Evolutionary conservation across 2,329 filamentous ascomycete species (phyloP), one percentile per base, ranked within the genome.

Genomic region (Aspergillus jensenii): DNA sequence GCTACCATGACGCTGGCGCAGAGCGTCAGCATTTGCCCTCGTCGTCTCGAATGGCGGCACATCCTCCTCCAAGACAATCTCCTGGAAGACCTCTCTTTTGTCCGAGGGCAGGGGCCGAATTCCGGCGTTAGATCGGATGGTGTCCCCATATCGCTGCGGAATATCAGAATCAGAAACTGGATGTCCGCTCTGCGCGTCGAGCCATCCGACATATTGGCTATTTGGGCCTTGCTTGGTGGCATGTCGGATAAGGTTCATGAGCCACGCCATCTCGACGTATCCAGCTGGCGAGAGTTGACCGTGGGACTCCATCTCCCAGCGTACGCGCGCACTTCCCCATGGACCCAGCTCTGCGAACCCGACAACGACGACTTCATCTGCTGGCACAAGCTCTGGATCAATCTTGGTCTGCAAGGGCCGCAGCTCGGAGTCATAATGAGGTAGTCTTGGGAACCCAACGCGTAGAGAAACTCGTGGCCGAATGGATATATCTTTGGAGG

Each of bases 41-140:
- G 57, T 46, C 23, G 39, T 23, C 19, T 50, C 45, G 3, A 98
- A 96, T 21, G 92, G 90, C 70, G 96, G 92, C 15, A 98, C 85
- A 67, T 97, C 93, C 75, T 96, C 91, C 73, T 96, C 88, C 58
- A 97, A 93, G 63, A 96, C 91, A 56, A 98, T 90, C 77, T 98
- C 93, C 72, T 97, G 93, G 54, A 98, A 87, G 64, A 97, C 83
- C 79, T 96, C 90, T 84, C 97, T 97, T 85, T 95, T 84, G 76
- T 97, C 93, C 1, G 93, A 91, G 79, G 97, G 93, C 67, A 98
- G 96, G 41, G 97, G 82, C 73, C 93, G 93, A 67, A 98, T 97
- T 78, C 93, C 93, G 33, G 91, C 89, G 81, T 97, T 93, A 68
- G 96, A 91, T 41, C 96, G 83, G 64, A 98, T 96, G 5, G 3